Evolutionary conservation across 192 early-diverging fungal genomes (phyloP), one percentile per base, ranked within the genome.

Genomic region (Gamsiella multidivaricata): DNA sequence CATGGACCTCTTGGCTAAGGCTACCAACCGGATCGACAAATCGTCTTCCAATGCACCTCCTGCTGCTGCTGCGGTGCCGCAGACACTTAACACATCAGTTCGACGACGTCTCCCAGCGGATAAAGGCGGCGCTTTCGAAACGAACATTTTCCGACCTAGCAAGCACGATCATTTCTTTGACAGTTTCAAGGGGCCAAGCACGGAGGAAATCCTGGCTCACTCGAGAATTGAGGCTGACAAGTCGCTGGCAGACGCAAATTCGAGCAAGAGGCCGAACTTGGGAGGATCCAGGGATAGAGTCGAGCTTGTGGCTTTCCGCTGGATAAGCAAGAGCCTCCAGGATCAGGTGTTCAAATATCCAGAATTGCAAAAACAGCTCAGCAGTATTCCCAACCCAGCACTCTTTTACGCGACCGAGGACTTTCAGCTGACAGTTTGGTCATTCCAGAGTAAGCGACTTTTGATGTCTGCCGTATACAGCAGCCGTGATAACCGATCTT

Each of bases 401-500:
- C 10, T 68, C 8, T 61, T 78, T 14, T 31, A 47, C 20, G 47
- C 65, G 2, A 69, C 65, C 1, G 74, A 78, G 15, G 74, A 78
- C 37, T 69, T 61, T 50, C 65, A 64, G 23, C 32, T 78, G 39
- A 56, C 55, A 10, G 46, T 78, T 18, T 78, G 74, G 74, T 61
- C 74, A 3, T 68, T 62, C n/a, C 74, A 78, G 34, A 78, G 73
- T 76, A 67, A 43, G 66, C 31, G 18, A 2, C n/a, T n/a, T n/a
- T n/a, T n/a, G n/a, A n/a, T n/a, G n/a, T n/a, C 14, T 23, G 14
- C 11, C 4, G 28, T 18, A 2, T 53, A 25, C 20, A 6, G 15
- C 10, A 26, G 28, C 11, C 5, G 32, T 31, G 28, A 7, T 6
- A 10, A 53, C 51, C 28, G 51, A 14, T n/a, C 32, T 53, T 53